A percentile compares a stretch with the other conserved stretches of the same genome.
Conservation (phyloP, 306 rosid genomes). For the Pyrus bretschneideri region DNA sequence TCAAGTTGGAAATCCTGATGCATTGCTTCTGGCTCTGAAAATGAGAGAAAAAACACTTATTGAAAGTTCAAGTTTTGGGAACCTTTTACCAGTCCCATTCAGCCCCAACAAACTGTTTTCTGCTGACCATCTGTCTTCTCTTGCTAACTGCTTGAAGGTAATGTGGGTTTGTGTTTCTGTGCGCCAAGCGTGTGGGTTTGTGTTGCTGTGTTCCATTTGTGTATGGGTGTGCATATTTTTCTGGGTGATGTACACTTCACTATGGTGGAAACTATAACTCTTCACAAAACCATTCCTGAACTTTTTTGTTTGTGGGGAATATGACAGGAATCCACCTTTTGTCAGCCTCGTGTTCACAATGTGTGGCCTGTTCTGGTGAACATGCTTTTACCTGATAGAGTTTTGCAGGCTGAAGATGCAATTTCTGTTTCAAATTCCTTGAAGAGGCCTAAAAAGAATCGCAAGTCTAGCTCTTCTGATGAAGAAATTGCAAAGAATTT, state of each 20-base stretch:
- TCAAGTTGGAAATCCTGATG: slow-evolving; percentile 89
- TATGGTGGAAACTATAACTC: background rate
- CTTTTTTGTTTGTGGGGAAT: slow-evolving; percentile 14
- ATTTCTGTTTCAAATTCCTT: slow-evolving; percentile 57
- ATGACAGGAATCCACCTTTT: slow-evolving; percentile 87
- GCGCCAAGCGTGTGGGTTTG: background rate
- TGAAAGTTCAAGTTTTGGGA: slow-evolving; percentile 46
- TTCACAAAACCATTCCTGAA: background rate
- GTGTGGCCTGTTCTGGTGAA: slow-evolving; percentile 78
- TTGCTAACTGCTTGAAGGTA: slow-evolving; percentile 84
- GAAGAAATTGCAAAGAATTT: slow-evolving; percentile 66
- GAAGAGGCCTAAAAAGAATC: slow-evolving; percentile 77
- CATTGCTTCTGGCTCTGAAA: slow-evolving; percentile 74
- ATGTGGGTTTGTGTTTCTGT: background rate
- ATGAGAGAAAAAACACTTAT: slow-evolving; percentile 38
- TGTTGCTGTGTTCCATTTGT: background rate
- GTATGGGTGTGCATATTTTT: background rate
- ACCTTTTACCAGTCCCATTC: slow-evolving; percentile 67
- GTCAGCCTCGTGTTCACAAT: slow-evolving; percentile 90
- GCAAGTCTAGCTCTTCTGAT: slow-evolving; percentile 72
- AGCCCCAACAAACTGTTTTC: slow-evolving; percentile 58
- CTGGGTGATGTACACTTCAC: background rate
- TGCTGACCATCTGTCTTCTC: slow-evolving; percentile 51
- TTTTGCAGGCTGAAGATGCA: slow-evolving; percentile 61
- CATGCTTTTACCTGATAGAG: slow-evolving; percentile 58